Percentiles rank a stretch among this genome's conserved stretches.
Conservation (phyloP, 2,329 filamentous ascomycete species). For the Penicillium sp. region DNA sequence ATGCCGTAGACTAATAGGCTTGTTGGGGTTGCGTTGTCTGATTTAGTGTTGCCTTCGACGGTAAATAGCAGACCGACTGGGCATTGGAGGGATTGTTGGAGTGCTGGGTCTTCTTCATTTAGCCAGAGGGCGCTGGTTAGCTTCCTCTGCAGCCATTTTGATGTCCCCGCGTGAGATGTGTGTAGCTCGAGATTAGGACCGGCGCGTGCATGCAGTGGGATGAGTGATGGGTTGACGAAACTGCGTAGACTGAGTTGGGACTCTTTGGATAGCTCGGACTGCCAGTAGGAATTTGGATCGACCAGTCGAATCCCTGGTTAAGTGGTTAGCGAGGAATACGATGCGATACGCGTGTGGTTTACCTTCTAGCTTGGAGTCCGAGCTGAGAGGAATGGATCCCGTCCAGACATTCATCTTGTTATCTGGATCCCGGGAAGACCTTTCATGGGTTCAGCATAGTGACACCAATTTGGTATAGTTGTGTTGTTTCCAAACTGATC, state of each 20-base stretch:
- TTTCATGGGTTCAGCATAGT: constrained; percentile 19
- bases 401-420: constrained; percentile 42
- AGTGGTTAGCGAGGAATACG: constrained; percentile 15
- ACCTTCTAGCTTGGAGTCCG: constrained; percentile 34
- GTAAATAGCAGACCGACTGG: constrained; percentile 41
- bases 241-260: constrained; percentile 34
- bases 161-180: constrained; percentile 31
- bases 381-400: constrained; percentile 33
- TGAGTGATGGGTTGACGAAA: constrained; percentile 43
- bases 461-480: neutral
- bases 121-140: constrained; percentile 38
- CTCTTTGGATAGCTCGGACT: constrained; percentile 36
- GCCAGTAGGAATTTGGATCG: constrained; percentile 34
- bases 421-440: neutral
- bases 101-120: constrained; percentile 34
- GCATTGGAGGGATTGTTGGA: constrained; percentile 36
- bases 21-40: constrained; percentile 27
- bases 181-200: constrained; percentile 44
- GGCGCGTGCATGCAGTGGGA: constrained; percentile 43
- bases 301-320: constrained; percentile 36
- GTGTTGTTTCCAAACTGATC: constrained; percentile 1
- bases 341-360: constrained; percentile 15
- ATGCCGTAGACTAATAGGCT: constrained; percentile 44
- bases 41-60: constrained; percentile 27
- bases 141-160: constrained; percentile 42